phyloP scores from a whole-genome alignment of 352 stramenopile species.

The Globisporangium echinulatum region DNA sequence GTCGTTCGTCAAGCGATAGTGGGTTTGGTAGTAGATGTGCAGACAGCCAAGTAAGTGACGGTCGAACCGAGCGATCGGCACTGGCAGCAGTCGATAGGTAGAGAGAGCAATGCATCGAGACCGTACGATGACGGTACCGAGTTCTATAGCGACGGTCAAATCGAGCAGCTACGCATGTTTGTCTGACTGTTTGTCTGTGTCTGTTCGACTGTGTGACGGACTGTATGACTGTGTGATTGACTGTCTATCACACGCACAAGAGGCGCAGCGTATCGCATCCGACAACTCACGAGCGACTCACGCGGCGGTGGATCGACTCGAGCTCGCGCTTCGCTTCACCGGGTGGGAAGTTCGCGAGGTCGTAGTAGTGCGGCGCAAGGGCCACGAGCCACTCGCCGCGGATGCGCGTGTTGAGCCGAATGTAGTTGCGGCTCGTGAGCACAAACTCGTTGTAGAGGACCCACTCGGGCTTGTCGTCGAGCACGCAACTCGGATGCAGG shows the following conservation, averaged over 20 bases:
- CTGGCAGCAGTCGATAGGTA: neutral
- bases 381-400: conserved; percentile 90
- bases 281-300: conserved; percentile 6
- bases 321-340: conserved; percentile 95
- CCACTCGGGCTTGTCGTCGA: conserved; percentile 97
- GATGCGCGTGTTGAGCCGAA: conserved; percentile 95
- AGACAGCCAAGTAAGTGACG: neutral
- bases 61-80: neutral
- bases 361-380: conserved; percentile 96
- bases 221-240: too few relatives aligned
- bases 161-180: neutral
- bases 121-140: too few relatives aligned
- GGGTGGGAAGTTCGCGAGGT: conserved; percentile 96
- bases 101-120: neutral
- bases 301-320: conserved; percentile 79
- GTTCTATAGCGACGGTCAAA: too few relatives aligned
- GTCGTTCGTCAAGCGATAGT: conserved; percentile 12
- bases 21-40: neutral
- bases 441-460: conserved; percentile 99
- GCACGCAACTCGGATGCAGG: conserved; percentile 95
- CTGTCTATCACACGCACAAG: too few relatives aligned
- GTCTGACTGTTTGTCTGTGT: neutral
- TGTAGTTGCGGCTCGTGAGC: conserved; percentile 98
- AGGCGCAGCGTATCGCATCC: too few relatives aligned
- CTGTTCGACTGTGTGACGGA: too few relatives aligned